Evolutionary conservation across 2,329 filamentous ascomycete genomes (phyloP).

Genomic region (Aspergillus ochraceus): DNA sequence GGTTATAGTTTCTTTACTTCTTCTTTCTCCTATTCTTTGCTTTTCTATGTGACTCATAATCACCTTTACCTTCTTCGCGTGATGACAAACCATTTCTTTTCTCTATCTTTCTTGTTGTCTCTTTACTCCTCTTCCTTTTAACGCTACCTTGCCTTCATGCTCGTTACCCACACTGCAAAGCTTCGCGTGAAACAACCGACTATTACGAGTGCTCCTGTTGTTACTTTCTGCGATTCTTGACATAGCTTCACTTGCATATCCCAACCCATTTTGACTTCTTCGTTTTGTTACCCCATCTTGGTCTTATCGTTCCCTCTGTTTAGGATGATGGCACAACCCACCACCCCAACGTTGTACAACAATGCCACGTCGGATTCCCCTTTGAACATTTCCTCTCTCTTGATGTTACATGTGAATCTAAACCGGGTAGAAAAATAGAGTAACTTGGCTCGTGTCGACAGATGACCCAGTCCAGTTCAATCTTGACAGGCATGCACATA

Average conservation of each 20-base stretch:
- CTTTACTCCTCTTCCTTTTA: background rate
- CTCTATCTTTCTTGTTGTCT: background rate
- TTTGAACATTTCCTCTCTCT: background rate
- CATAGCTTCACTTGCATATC: background rate
- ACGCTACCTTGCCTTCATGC: background rate
- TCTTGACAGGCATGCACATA: background rate
- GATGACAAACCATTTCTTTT: background rate
- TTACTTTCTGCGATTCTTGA: background rate
- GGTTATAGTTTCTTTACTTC: constrained; percentile 23
- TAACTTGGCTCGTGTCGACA: background rate
- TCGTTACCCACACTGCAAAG: background rate
- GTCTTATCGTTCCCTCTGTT: background rate
- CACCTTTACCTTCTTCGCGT: background rate
- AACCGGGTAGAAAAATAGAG: background rate
- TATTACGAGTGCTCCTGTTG: constrained; percentile 3
- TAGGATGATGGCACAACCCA: background rate
- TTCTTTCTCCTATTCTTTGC: constrained; percentile 9
- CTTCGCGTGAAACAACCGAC: background rate
- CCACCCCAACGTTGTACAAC: background rate
- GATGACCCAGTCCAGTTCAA: background rate
- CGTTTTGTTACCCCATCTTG: background rate
- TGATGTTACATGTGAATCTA: background rate
- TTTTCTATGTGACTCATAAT: constrained; percentile 13
- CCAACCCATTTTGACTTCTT: constrained; percentile 4
- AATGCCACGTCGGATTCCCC: background rate